Evolutionary conservation across 2,329 filamentous ascomycete species (phyloP).

Genomic region (Furcasterigmium sp.): DNA sequence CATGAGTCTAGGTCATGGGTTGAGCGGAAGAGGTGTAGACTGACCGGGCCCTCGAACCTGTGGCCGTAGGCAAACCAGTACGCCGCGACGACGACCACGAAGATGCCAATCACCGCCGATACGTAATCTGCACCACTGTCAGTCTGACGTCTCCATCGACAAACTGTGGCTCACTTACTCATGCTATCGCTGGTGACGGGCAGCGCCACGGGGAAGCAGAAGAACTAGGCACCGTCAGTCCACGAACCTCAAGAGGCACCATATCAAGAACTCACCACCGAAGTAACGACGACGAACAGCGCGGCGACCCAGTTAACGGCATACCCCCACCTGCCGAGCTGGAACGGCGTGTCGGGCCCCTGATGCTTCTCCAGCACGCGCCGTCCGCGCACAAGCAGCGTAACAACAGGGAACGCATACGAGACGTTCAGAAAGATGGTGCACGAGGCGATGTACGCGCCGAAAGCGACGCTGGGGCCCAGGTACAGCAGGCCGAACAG

Average conservation of each 20-base stretch:
- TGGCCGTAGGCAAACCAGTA: constrained; percentile 3
- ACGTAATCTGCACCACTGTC: constrained; percentile 23
- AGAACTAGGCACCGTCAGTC: constrained; percentile 17
- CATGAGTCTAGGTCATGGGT: too few species aligned
- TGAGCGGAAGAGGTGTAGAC: background rate
- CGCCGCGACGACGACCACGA: constrained; percentile 7
- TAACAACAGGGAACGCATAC: constrained; percentile 35
- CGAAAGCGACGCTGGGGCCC: constrained; percentile 39
- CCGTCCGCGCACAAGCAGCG: constrained; percentile 29
- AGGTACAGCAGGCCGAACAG: constrained; percentile 41
- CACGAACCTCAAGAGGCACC: background rate
- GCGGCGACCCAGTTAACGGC: constrained; percentile 24
- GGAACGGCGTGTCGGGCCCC: constrained; percentile 18
- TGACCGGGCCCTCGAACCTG: constrained; percentile 4
- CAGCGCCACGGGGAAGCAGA: constrained; percentile 22
- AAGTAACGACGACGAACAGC: constrained; percentile 31
- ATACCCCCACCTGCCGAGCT: constrained; percentile 22
- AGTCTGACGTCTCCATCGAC: background rate
- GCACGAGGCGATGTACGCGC: constrained; percentile 37
- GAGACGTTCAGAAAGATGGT: constrained; percentile 41
- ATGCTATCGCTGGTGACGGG: constrained; percentile 22
- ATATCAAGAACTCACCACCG: constrained; percentile 19
- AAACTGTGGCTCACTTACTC: constrained; percentile 15
- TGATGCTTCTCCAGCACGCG: constrained; percentile 20
- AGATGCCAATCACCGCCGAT: constrained; percentile 28